phyloP scores from a whole-genome alignment of 768 basidiomycete genomes.

The Lactarius indigo region DNA sequence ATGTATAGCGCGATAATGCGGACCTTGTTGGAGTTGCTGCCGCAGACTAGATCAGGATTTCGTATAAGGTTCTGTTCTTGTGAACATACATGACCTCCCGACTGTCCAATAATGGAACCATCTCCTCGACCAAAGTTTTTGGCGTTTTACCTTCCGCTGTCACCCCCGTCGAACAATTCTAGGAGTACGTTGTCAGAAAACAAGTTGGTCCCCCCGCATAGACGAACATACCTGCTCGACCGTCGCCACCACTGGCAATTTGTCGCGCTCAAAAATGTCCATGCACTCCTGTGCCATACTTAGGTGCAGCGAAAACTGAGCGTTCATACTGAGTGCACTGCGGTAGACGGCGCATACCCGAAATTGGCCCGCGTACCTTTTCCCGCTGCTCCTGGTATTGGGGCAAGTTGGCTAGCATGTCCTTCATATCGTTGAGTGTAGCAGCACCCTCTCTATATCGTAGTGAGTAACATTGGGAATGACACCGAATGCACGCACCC shows the following conservation, averaged over 20 bases:
- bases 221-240: slow-evolving; percentile 74
- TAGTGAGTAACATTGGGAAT: not conserved
- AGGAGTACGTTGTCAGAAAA: not conserved
- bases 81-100: slow-evolving; percentile 66
- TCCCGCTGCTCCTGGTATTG: slow-evolving; percentile 95
- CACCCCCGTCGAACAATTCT: slow-evolving; percentile 93
- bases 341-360: not conserved
- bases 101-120: slow-evolving; percentile 94
- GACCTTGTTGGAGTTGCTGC: slow-evolving; percentile 87
- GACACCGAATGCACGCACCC: slow-evolving; percentile 58
- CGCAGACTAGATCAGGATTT: slow-evolving; percentile 20
- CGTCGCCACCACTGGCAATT: slow-evolving; percentile 74
- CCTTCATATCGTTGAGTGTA: slow-evolving; percentile 96
- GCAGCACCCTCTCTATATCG: slow-evolving; percentile 67
- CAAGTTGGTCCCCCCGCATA: not conserved
- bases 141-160: slow-evolving; percentile 94
- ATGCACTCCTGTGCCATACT: slow-evolving; percentile 99
- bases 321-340: not conserved
- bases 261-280: slow-evolving; percentile 85
- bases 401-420: slow-evolving; percentile 93
- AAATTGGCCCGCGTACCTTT: slow-evolving; percentile 51
- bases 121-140: slow-evolving; percentile 92
- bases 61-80: too few species aligned
- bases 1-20: slow-evolving; percentile 96
- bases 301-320: slow-evolving; percentile 90